Base-by-base conservation (phyloP, 1,284 basidiomycete genomes). In the Afroboletus lepidellus region DNA sequence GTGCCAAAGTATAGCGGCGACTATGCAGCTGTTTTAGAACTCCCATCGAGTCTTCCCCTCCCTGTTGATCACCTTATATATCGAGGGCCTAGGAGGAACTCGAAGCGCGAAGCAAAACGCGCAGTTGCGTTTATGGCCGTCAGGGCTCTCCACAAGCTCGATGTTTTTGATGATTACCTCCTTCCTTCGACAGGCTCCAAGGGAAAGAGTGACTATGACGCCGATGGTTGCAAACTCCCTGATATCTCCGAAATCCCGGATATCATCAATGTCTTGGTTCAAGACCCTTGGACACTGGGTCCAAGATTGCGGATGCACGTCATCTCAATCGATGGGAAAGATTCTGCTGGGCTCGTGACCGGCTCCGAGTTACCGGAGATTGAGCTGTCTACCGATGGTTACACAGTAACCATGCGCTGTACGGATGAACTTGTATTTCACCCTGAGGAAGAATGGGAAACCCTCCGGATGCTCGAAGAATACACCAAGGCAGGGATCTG, bases 71-170 rank as follows among this genome's bases (percentile, higher is more conserved):
- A 81, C 47, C 76, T 87, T 5, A 66, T 73, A 7, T 85, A 80
- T 55, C 62, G 69, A 11, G 90, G 90, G 0, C 81, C 83, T 2
- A 53, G 57, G 9, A 80, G 79, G 52, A 71, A 73, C 30, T 81
- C 86, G 11, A 92, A 92, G 67, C 84, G 79, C 57, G 88, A 90
- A 63, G 90, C 92, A 1, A 90, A 84, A 62, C 83, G 90, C 16
- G 84, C 87, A 2, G 90, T 81, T 9, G 87, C 90, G 0, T 94
- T 91, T 64, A 69, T 80, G 53, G 89, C 87, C 2, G 87, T 90
- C 23, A 83, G 80, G 58, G 72, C 75, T 4, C 73, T 94, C 20
- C 79, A 85, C 57, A 72, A 74, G 34, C 71, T 90, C n/a, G 79
- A 85, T 42, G 84, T 90, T 6, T 85, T 93, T 60, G 85, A 94